Base-by-base conservation (phyloP, 169 alveolate genomes). In the Plasmodium billcollinsi region DNA sequence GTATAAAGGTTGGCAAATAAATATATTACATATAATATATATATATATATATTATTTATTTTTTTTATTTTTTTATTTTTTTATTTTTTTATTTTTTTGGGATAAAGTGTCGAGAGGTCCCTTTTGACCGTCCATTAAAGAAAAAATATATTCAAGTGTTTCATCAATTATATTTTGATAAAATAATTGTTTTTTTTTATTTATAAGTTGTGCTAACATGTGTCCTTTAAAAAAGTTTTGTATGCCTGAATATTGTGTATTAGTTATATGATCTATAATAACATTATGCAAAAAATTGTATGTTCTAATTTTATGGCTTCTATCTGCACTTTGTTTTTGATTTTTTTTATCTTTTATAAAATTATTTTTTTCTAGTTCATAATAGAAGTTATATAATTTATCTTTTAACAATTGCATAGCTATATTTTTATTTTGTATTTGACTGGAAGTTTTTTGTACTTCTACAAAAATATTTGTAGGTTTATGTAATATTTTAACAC, bases 261-360 rank as follows among this genome's bases (percentile, higher is more conserved):
- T 76, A n/a, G 72, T 63, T 2, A 76, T 70, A 83, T 97, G 99
- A 88, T 97, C 99, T 6, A 97, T 96, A n/a, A 97, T 95, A 71
- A 96, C 69, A 61, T 96, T 95, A n/a, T 94, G 90, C 1, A 96
- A 96, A 75, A 95, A 97, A 66, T 97, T 97, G 74, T 96, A 97
- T n/a, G 99, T 96, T 45, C 98, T 75, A 26, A 97, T 96, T 78
- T 96, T 96, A 54, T 97, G 97, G 74, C 97, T 93, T 69, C 98
- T 54, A 75, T 96, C 98, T 11, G 98, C 98, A 24, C 94, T 92
- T 20, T 95, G 95, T 80, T 93, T 93, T 76, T 96, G 96, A 8
- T 56, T 71, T 33, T 26, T 66, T 59, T 67, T 85, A 8, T 49
- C 58, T 67, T 89, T 70, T 29, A 75, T 9, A 54, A 54, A 63